phyloP scores from a whole-genome alignment of 129 eudicot genomes.

The Helianthus tuberosus region DNA sequence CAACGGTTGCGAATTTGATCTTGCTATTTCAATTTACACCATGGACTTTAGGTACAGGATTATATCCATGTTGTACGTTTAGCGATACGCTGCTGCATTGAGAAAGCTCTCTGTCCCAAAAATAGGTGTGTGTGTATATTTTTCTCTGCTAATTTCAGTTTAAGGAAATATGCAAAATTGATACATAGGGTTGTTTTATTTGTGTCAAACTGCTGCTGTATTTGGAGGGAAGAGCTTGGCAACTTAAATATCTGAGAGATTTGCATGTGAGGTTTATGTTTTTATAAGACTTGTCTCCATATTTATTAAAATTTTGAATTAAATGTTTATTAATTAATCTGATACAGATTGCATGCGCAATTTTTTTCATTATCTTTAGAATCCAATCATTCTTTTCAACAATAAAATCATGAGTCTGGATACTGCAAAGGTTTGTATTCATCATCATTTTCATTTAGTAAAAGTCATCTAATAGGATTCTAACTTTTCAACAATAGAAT shows the following conservation, averaged over 20 bases:
- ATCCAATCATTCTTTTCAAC: slow-evolving; percentile 65
- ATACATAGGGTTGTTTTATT: neutral
- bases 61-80: no score
- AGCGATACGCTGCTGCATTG: no score
- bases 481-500: no score
- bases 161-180: no score
- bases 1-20: no score
- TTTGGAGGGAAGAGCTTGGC: no score
- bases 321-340: neutral
- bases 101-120: no score
- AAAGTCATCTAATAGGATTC: no score
- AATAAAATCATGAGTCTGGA: slow-evolving; percentile 36
- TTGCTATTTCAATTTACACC: no score
- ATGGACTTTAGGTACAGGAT: no score
- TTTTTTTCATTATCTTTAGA: slow-evolving; percentile 77
- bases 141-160: no score
- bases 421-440: neutral
- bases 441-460: neutral
- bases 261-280: slow-evolving; percentile 38
- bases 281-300: neutral
- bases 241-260: slow-evolving; percentile 64
- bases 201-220: slow-evolving; percentile 89
- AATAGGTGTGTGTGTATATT: no score
- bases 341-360: slow-evolving; percentile 72
- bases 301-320: neutral